These are phyloP conservation scores for Yarrowia keelungensis DNA, from an alignment of 805 yeast species.

Conservation along the genomic window DNA sequence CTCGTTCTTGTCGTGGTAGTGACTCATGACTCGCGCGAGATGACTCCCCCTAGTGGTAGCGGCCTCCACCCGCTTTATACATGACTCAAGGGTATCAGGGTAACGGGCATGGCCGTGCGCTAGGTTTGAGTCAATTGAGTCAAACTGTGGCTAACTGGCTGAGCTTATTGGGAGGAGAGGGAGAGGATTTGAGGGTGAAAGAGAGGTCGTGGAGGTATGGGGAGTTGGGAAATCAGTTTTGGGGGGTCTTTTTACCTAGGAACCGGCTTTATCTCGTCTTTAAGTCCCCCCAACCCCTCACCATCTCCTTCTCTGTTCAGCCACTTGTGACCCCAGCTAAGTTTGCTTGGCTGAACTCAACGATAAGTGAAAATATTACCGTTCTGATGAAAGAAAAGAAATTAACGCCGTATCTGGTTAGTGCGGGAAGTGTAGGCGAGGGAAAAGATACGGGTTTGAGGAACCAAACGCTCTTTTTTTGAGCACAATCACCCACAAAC, in stretches of 20 bases:
- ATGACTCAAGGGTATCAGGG: constrained; percentile 25
- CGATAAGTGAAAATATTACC: not conserved
- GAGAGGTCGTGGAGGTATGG: not conserved
- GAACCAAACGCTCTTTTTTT: too few relatives aligned
- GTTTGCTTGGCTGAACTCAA: not conserved
- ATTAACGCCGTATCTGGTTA: not conserved
- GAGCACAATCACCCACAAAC: too few relatives aligned
- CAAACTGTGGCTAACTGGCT: not conserved
- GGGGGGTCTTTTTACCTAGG: not conserved
- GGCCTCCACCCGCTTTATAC: constrained; percentile 6
- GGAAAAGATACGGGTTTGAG: too few relatives aligned
- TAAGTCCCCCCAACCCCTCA: too few relatives aligned
- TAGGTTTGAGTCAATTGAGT: constrained; percentile 37
- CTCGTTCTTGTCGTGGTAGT: not conserved
- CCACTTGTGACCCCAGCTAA: not conserved
- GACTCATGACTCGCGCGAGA: constrained; percentile 1
- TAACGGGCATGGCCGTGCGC: constrained; percentile 15
- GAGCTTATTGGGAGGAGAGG: not conserved
- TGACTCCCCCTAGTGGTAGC: not conserved
- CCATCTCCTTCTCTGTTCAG: too few relatives aligned
- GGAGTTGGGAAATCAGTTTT: not conserved
- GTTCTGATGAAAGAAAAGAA: not conserved
- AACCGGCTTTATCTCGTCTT: too few relatives aligned
- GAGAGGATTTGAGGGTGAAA: not conserved
- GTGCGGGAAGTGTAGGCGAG: not conserved